Base-by-base conservation (phyloP, 768 basidiomycete species). In the Xerocomellus dryophilus region DNA sequence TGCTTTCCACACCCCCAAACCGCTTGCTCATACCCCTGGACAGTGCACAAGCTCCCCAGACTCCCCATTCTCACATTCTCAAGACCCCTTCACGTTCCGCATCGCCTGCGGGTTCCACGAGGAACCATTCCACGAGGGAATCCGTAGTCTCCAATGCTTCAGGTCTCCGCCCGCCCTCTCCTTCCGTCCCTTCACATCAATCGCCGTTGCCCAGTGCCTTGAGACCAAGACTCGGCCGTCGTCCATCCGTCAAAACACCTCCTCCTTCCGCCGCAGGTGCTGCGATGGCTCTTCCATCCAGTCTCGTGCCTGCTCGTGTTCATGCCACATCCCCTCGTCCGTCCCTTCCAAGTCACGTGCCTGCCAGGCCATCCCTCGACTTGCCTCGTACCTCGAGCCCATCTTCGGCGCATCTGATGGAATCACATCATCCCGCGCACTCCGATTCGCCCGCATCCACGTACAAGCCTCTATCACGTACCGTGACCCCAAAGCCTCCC, bases 231-330 rank as follows among this genome's bases (percentile, higher is more conserved):
- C 61, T 68, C 45, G 63, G 47, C 11, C 73, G 78, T 44, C 73
- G 75, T 14, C 81, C 80, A 10, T 78, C 78, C 10, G 76, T 79
- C 56, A 74, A 75, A 18, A 71, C 75, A 25, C 51, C 68, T 10
- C 69, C 71, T 9, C 69, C 69, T 53, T 74, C 65, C 15, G 52
- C 62, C 10, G 61, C 74, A 14, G 35, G 50, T 12, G 35, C 56
- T 15, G 58, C 64, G 2, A 60, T 62, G 9, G 51, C 55, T 12
- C 34, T 63, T 53, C 59, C 66, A n/a, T 48, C 61, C n/a, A 64
- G 62, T 43, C 67, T 68, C 46, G 39, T 65, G 49, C 66, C 60
- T 43, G 47, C 57, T 36, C 72, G 46, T 44, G 47, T 45, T 39
- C 66, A 51, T 61, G 60, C 43, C 5, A 56, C 69, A 5, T 60